Evolutionary conservation across 495 filamentous ascomycete species (phyloP).

Genomic region (Copromyces sp.): DNA sequence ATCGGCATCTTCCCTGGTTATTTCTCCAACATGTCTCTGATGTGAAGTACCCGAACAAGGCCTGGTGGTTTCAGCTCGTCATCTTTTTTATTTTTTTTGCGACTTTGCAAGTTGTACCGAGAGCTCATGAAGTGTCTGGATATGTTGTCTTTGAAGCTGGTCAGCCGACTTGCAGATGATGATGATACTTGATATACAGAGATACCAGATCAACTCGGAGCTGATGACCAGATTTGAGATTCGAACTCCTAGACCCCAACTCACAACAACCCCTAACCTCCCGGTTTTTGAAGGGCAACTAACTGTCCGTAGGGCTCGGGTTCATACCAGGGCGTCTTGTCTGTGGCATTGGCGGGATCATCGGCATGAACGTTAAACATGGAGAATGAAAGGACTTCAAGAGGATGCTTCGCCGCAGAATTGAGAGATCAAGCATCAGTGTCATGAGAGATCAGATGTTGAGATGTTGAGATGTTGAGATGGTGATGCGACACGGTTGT

Average conservation of each 20-base stretch:
- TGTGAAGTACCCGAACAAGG: not conserved
- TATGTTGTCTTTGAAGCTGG: not conserved
- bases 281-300: no score
- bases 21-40: not conserved
- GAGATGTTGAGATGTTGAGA: not conserved
- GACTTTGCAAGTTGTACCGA: not conserved
- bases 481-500: not conserved
- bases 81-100: not conserved
- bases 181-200: not conserved
- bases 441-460: not conserved
- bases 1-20: not conserved
- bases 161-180: not conserved
- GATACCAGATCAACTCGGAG: not conserved
- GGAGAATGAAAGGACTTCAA: not conserved
- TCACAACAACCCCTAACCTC: not conserved
- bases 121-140: not conserved
- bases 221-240: not conserved
- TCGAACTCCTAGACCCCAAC: not conserved
- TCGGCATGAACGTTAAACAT: not conserved
- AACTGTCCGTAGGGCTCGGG: no score
- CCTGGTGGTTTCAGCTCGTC: not conserved
- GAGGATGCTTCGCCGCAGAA: not conserved
- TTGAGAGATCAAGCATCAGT: no score
- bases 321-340: no score
- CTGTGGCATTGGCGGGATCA: not conserved